These are phyloP conservation scores for Boletus rubropictus DNA, from an alignment of 768 basidiomycete genomes.

Conservation along the genomic window DNA sequence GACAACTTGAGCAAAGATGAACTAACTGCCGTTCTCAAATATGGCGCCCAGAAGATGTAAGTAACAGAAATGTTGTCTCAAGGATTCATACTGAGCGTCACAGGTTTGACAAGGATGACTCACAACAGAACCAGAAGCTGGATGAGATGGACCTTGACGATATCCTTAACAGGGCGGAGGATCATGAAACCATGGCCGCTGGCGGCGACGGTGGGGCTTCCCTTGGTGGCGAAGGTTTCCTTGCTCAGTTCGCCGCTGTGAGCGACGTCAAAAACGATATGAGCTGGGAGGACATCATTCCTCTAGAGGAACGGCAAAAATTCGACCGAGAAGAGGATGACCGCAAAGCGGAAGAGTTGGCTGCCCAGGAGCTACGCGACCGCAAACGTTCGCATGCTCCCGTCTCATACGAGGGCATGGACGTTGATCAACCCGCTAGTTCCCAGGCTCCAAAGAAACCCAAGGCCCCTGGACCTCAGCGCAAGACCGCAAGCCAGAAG, in stretches of 20 bases:
- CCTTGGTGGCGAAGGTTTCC: constrained; percentile 95
- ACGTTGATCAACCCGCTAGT: constrained; percentile 67
- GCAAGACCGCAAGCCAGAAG: constrained; percentile 90
- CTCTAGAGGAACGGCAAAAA: constrained; percentile 81
- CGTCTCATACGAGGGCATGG: constrained; percentile 92
- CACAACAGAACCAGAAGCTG: constrained; percentile 87
- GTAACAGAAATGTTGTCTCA: constrained; percentile 25
- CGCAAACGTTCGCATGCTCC: constrained; percentile 82
- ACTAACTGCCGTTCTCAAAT: constrained; percentile 94
- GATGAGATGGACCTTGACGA: constrained; percentile 99
- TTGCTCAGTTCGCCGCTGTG: constrained; percentile 90
- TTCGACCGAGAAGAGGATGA: constrained; percentile 78
- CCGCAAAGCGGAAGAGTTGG: constrained; percentile 64
- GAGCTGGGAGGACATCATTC: constrained; percentile 99
- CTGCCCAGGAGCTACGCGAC: constrained; percentile 61
- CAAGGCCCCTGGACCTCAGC: constrained; percentile 60
- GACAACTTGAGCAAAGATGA: constrained; percentile 93
- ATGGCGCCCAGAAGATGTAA: constrained; percentile 96
- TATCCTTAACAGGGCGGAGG: constrained; percentile 93
- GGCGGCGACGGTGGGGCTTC: constrained; percentile 84
- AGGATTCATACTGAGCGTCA: constrained; percentile 7
- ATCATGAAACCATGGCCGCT: constrained; percentile 87
- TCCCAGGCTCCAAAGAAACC: constrained; percentile 68
- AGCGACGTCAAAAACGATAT: constrained; percentile 99
- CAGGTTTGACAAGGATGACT: constrained; percentile 97